Conservation (phyloP, 1,139 yeast species). For the Geotrichum aggregatum region DNA sequence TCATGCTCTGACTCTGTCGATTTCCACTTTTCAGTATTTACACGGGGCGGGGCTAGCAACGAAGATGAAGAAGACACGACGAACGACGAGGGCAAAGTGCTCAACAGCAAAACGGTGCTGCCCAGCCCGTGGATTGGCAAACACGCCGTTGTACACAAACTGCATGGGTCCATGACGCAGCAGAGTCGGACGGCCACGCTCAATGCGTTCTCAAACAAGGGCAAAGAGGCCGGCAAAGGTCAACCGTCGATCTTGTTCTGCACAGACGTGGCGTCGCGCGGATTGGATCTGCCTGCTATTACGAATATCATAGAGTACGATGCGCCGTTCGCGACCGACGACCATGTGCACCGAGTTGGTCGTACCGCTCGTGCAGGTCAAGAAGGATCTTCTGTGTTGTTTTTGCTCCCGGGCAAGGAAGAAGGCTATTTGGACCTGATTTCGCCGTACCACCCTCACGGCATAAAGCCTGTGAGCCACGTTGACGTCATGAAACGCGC, state of each 20-base stretch:
- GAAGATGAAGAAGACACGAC: constrained; percentile 31
- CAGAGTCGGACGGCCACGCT: constrained; percentile 75
- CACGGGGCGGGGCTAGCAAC: constrained; percentile 38
- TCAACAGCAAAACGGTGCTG: constrained; percentile 39
- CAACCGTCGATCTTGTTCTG: constrained; percentile 70
- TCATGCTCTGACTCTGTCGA: constrained; percentile 95
- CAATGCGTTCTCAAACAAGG: constrained; percentile 52
- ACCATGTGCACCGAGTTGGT: constrained; percentile 91
- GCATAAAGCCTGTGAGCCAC: constrained; percentile 51
- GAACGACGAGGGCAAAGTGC: constrained; percentile 26
- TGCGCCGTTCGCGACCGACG: constrained; percentile 86
- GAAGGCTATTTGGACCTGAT: constrained; percentile 70
- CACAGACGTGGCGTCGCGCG: constrained; percentile 92
- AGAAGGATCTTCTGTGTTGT: constrained; percentile 66
- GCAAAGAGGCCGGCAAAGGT: constrained; percentile 33
- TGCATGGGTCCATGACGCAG: constrained; percentile 89
- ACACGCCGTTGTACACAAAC: constrained; percentile 57
- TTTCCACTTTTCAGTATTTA: constrained; percentile 74
- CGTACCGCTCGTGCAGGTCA: constrained; percentile 93
- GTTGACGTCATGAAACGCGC: constrained; percentile 53
- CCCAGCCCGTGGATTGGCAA: constrained; percentile 54
- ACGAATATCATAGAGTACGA: constrained; percentile 84
- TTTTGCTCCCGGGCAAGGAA: constrained; percentile 82
- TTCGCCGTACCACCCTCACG: constrained; percentile 59
- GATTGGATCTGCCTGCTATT: constrained; percentile 73